Evolutionary conservation across 495 filamentous ascomycete species (phyloP), one percentile per base, ranked within the genome.

Genomic region (Barbatosphaeria neglecta): DNA sequence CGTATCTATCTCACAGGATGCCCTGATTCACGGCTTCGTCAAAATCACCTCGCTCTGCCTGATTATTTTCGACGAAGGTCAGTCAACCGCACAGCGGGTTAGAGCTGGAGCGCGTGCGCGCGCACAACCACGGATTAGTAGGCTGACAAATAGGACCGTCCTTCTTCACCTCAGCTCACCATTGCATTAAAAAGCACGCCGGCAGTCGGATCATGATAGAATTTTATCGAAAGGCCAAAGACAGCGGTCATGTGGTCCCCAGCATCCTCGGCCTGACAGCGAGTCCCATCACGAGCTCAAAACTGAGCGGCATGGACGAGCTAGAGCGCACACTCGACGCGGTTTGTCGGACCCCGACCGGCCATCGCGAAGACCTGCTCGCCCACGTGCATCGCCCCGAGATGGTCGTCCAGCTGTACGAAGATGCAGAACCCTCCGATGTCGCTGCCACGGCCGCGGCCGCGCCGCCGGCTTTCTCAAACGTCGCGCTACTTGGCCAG

Each of bases 31-130:
- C 66, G 87, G 75, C 1, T 94, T 95, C 58, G 80, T 96, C 7
- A 69, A 55, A 16, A 77, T 96, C 50, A 59, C 70, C 1, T 66
- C 69, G 0, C 57, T 97, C 24, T 65, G 78, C 17, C 64, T 98
- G 1, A 63, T 98, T 18, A 71, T 96, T 0, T 90, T 95, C 49
- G 90, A 98, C 56, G 90, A 98, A 79, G 87, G 88, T 89, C 56
- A 41, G 66, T 53, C 13, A 35, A 3, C 31, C 16, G 13, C 2
- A 3, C n/a, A n/a, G n/a, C n/a, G n/a, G n/a, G n/a, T n/a, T n/a
- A n/a, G n/a, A n/a, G n/a, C n/a, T n/a, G n/a, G n/a, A n/a, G n/a
- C n/a, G n/a, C n/a, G 23, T 18, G 22, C 16, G 22, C 33, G 13
- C 19, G 22, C 15, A 15, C 5, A 23, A 24, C 15, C 6, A 20